Base-by-base conservation (phyloP, 148 eudicot species). In the Chenopodium suecicum region DNA sequence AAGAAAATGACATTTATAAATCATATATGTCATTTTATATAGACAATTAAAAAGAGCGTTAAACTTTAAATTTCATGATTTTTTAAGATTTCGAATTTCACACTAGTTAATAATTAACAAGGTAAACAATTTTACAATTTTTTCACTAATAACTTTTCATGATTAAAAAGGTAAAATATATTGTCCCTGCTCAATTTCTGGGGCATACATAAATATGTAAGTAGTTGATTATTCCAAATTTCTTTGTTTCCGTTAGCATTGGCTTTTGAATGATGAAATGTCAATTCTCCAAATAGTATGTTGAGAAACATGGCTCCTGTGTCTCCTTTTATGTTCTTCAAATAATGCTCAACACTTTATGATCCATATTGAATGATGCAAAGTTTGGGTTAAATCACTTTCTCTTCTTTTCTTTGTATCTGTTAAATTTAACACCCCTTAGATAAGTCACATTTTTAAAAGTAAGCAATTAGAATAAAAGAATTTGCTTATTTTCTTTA, bases 81-180 rank as follows among this genome's bases (percentile, higher is more conserved):
- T 34, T 34, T 34, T 34, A 34, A 41, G 6, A 41, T 4, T 41
- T 41, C 1, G 44, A 41, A 41, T 41, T 5, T 41, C 44, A 41
- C 5, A 41, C 44, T 41, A 41, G 44, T 41, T 41, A 41, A 41
- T 41, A 41, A 27, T 27, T 27, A 27, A 41, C 8, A 6, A 41
- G 44, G 44, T 41, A 41, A 41, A 41, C 8, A 41, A 4, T 41
- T 41, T 41, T 5, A 41, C 7, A 41, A 41, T 5, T 5, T 41
- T 78, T 78, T 78, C 41, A 68, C 74, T 48, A 41, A 16, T 19
- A 48, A 68, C 74, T 78, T 78, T 78, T 78, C 74, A 68, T 78
- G 64, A 78, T 78, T 68, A 4, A 56, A 44, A 67, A 67, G 73
- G 46, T 66, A 3, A 68, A 68, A 9, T 10, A 0, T 41, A 41